phyloP scores from a whole-genome alignment of 2,329 filamentous ascomycete species.

The Verticillium dahliae region DNA sequence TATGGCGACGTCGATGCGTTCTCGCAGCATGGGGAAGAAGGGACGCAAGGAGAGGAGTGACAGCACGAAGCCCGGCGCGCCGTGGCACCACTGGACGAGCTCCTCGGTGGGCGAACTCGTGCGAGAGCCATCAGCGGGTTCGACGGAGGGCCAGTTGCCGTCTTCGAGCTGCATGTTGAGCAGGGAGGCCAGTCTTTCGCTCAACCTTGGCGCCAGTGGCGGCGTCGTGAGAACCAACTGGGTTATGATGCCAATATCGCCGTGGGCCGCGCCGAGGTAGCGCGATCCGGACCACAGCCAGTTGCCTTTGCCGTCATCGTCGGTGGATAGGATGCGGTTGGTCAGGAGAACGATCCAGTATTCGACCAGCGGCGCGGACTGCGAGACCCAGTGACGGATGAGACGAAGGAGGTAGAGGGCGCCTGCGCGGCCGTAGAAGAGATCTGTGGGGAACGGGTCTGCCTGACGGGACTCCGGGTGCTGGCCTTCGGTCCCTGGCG shows the following conservation, averaged over 20 bases:
- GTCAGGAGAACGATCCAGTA: constrained; percentile 50
- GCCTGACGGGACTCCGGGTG: not conserved
- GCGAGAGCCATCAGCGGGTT: constrained; percentile 18
- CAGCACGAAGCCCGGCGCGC: constrained; percentile 55
- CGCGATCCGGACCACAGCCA: constrained; percentile 60
- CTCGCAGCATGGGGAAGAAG: constrained; percentile 47
- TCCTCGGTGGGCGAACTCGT: constrained; percentile 25
- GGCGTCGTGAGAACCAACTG: constrained; percentile 57
- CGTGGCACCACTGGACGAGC: constrained; percentile 62
- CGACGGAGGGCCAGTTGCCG: constrained; percentile 57
- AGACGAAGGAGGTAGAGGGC: constrained; percentile 62
- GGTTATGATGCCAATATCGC: constrained; percentile 63
- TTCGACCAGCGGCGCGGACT: constrained; percentile 41
- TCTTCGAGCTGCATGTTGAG: constrained; percentile 53
- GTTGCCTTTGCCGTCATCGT: constrained; percentile 27
- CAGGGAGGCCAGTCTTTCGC: constrained; percentile 44
- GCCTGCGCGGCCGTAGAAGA: constrained; percentile 61
- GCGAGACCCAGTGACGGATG: constrained; percentile 49
- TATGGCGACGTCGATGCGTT: constrained; percentile 47
- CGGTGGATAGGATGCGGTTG: constrained; percentile 49
- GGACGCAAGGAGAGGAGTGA: constrained; percentile 49
- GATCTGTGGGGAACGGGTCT: constrained; percentile 48
- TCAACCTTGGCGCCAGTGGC: constrained; percentile 44
- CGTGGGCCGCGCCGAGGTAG: constrained; percentile 63
- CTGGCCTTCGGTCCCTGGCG: not conserved